A percentile compares a stretch with the other conserved stretches of the same genome.
phyloP scores from a whole-genome alignment of 768 basidiomycete genomes.

The Gloeophyllum trabeum region DNA sequence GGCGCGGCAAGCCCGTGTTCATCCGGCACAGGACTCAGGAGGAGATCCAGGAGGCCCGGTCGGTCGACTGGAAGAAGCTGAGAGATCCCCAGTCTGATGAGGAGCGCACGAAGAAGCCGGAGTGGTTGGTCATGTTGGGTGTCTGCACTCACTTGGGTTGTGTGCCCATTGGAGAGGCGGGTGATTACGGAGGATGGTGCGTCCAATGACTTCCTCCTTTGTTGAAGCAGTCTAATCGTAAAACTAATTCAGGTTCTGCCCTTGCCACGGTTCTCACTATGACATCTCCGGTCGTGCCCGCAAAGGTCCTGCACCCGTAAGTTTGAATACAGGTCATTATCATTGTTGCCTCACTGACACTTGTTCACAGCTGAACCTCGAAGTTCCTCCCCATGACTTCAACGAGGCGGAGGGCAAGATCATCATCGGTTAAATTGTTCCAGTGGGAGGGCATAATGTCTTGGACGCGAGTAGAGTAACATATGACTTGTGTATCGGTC shows the following conservation, averaged over 20 bases:
- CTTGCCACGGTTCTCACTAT: constrained; percentile 98
- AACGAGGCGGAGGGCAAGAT: constrained; percentile 82
- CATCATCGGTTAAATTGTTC: constrained; percentile 56
- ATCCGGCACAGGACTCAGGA: constrained; percentile 88
- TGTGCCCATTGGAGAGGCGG: constrained; percentile 95
- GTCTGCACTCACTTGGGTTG: constrained; percentile 98
- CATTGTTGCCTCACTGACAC: not conserved
- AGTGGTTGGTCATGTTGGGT: constrained; percentile 90
- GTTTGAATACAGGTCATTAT: constrained; percentile 15
- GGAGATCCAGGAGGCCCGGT: constrained; percentile 91
- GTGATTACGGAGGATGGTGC: constrained; percentile 98
- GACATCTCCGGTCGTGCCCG: constrained; percentile 96
- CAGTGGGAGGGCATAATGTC: too few relatives aligned
- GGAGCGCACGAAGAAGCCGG: constrained; percentile 82
- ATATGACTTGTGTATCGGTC: too few relatives aligned
- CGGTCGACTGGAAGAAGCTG: constrained; percentile 72
- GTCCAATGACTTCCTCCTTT: not conserved
- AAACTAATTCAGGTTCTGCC: too few relatives aligned
- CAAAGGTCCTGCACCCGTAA: constrained; percentile 92
- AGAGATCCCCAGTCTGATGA: constrained; percentile 92
- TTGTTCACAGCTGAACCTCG: constrained; percentile 70
- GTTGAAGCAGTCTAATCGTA: too few relatives aligned
- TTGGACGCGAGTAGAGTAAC: too few relatives aligned
- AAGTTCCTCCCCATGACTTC: constrained; percentile 84
- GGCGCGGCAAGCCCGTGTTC: constrained; percentile 99